Evolutionary conservation across 2,329 filamentous ascomycete species (phyloP).

Genomic region (Neocucurbitaria cava): DNA sequence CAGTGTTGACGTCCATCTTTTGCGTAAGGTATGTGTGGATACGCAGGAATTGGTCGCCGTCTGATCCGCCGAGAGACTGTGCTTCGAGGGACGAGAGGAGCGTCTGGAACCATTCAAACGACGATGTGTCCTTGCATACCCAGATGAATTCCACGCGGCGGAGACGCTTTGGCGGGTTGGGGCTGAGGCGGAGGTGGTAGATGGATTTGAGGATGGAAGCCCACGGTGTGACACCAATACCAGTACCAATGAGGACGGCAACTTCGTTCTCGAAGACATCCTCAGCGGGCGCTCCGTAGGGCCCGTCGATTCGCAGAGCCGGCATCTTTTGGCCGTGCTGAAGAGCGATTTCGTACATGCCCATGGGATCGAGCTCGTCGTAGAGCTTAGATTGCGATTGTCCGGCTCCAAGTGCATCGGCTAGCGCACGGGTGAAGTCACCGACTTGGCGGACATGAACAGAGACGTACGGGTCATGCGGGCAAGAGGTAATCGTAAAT

Average conservation of each 20-base stretch:
- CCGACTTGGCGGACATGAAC: slow-evolving; percentile 96
- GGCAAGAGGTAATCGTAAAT: slow-evolving; percentile 98
- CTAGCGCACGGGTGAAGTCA: slow-evolving; percentile 93
- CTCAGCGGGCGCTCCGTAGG: slow-evolving; percentile 95
- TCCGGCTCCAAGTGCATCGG: slow-evolving; percentile 92
- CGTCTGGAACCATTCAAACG: slow-evolving; percentile 99
- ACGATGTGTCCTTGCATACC: slow-evolving; percentile 94
- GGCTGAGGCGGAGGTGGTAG: slow-evolving; percentile 90
- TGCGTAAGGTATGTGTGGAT: slow-evolving; percentile 99
- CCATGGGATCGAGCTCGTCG: slow-evolving; percentile 87
- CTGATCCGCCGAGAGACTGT: slow-evolving; percentile 71
- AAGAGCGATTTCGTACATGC: slow-evolving; percentile 97
- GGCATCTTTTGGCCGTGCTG: slow-evolving; percentile 95
- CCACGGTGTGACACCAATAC: slow-evolving; percentile 88
- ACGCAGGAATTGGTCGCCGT: slow-evolving; percentile 85
- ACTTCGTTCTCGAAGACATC: slow-evolving; percentile 96
- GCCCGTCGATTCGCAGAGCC: slow-evolving; percentile 85
- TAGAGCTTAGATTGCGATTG: slow-evolving; percentile 86
- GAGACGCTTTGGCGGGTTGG: slow-evolving; percentile 87
- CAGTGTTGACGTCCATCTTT: slow-evolving; percentile 87
- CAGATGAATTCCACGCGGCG: slow-evolving; percentile 98
- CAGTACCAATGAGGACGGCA: slow-evolving; percentile 82
- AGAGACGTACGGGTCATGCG: slow-evolving; percentile 92
- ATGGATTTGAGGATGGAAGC: slow-evolving; percentile 94
- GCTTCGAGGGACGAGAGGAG: slow-evolving; percentile 88